phyloP scores from a whole-genome alignment of 495 filamentous ascomycete species.

The Monascus purpureus region DNA sequence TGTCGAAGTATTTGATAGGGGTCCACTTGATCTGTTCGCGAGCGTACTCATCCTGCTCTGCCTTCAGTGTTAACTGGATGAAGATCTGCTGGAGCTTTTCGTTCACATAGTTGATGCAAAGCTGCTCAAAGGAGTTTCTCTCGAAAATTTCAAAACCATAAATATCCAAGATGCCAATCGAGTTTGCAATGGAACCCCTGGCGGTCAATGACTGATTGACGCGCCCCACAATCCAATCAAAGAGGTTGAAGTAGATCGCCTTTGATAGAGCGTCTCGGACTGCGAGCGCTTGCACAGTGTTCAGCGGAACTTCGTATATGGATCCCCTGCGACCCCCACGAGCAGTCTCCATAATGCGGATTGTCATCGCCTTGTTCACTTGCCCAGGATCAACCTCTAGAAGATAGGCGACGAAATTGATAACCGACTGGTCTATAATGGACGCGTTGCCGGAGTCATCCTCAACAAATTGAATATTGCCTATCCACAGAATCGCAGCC shows the following conservation, averaged over 20 bases:
- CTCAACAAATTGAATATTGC: slow-evolving; percentile 80
- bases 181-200: slow-evolving; percentile 57
- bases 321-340: slow-evolving; percentile 67
- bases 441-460: slow-evolving; percentile 79
- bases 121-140: slow-evolving; percentile 96
- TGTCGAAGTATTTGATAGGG: slow-evolving; percentile 98
- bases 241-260: slow-evolving; percentile 93
- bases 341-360: slow-evolving; percentile 78
- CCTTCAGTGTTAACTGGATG: slow-evolving; percentile 91
- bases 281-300: slow-evolving; percentile 79
- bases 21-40: slow-evolving; percentile 97
- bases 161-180: slow-evolving; percentile 96
- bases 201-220: slow-evolving; percentile 84
- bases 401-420: slow-evolving; percentile 88
- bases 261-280: slow-evolving; percentile 88
- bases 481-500: slow-evolving; percentile 84
- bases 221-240: slow-evolving; percentile 95
- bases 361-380: slow-evolving; percentile 79
- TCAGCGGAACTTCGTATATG: slow-evolving; percentile 85
- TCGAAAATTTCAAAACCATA: slow-evolving; percentile 99
- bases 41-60: slow-evolving; percentile 96
- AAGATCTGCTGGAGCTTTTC: slow-evolving; percentile 99
- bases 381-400: slow-evolving; percentile 72
- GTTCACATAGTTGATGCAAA: slow-evolving; percentile 99
- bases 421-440: slow-evolving; percentile 74